Percentiles rank a stretch among this genome's conserved stretches.
These are phyloP conservation scores for Nicotiana attenuata DNA, from an alignment of 257 asterid species.

Conservation along the genomic window DNA sequence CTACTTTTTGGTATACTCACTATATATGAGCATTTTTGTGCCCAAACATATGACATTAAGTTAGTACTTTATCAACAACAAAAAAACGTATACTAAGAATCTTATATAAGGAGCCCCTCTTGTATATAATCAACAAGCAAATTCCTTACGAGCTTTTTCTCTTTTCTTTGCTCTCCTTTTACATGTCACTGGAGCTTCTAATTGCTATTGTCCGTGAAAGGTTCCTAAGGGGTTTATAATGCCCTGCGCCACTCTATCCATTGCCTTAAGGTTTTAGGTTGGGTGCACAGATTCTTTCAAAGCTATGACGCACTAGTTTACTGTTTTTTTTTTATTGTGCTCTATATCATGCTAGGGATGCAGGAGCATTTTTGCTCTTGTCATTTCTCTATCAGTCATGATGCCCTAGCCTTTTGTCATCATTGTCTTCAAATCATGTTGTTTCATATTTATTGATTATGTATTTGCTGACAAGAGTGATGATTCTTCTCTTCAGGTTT, in stretches of 20 bases:
- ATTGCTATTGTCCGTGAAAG: background rate
- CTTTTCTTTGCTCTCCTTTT: conserved; percentile 4
- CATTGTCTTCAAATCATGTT: background rate
- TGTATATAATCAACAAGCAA: background rate
- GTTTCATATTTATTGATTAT: background rate
- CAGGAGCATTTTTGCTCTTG: background rate
- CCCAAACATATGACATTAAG: too few relatives aligned
- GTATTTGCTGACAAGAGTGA: background rate
- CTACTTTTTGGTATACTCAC: too few relatives aligned
- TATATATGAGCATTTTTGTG: too few relatives aligned
- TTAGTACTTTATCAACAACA: too few relatives aligned
- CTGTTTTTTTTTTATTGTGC: background rate
- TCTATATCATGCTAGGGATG: background rate
- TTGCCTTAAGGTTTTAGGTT: background rate
- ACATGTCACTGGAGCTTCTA: background rate
- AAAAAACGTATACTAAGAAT: background rate
- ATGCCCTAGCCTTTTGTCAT: background rate
- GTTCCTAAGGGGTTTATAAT: background rate
- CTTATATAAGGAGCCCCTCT: background rate
- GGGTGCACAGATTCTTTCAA: background rate
- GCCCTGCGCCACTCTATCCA: background rate
- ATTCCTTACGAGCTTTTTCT: background rate
- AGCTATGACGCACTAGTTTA: background rate
- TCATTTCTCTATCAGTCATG: background rate
- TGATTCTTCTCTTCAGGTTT: conserved; percentile 52